Percentiles rank a stretch among this genome's conserved stretches.
Conservation (phyloP, 768 basidiomycete genomes). For the Mycena vulgaris region DNA sequence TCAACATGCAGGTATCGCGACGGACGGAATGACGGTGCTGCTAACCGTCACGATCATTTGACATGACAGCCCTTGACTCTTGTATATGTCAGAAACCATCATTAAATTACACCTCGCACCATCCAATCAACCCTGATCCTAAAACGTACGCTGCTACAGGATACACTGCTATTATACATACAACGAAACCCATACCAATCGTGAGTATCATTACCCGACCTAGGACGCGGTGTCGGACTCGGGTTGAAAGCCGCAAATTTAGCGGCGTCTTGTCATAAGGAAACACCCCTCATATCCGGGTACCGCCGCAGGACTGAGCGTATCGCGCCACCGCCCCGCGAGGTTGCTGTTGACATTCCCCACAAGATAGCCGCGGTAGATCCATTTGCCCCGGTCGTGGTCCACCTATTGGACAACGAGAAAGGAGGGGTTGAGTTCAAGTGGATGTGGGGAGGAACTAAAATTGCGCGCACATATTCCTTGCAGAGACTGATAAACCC, state of each 20-base stretch:
- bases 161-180: not conserved
- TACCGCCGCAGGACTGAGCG: constrained; percentile 72
- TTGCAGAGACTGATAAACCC: constrained; percentile 88
- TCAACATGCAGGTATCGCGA: constrained; percentile 57
- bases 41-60: constrained; percentile 58
- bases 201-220: too few species aligned
- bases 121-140: not conserved
- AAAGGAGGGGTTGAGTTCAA: not conserved
- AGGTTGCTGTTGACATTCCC: constrained; percentile 79
- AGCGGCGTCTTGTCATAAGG: constrained; percentile 78
- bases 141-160: not conserved
- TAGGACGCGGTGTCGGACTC: not conserved
- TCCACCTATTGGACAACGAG: too few species aligned
- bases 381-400: constrained; percentile 85
- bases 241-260: constrained; percentile 27
- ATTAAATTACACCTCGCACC: not conserved
- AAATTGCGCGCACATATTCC: constrained; percentile 74
- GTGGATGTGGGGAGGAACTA: not conserved
- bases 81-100: not conserved
- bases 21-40: constrained; percentile 61
- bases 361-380: constrained; percentile 88
- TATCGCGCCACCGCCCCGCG: constrained; percentile 91
- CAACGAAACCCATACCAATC: not conserved
- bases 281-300: constrained; percentile 92
- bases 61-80: not conserved